These are phyloP conservation scores for Gamarada debralockiae DNA, from an alignment of 495 filamentous ascomycete genomes.

Conservation along the genomic window DNA sequence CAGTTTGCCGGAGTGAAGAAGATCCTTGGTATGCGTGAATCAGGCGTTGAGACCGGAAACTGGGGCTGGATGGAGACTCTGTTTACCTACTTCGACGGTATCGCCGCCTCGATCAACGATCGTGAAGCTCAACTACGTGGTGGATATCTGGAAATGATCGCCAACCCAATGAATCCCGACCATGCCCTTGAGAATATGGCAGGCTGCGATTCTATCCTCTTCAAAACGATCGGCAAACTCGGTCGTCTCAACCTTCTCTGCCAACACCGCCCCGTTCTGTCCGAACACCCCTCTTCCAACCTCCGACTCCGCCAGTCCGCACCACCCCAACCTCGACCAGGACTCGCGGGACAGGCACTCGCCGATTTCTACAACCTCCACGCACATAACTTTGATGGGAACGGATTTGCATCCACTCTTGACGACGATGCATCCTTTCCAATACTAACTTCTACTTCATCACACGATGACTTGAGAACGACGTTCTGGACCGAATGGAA, in stretches of 20 bases:
- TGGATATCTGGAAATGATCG: constrained; percentile 59
- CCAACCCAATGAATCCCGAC: constrained; percentile 52
- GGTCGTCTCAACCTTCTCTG: constrained; percentile 87
- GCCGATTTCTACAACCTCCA: constrained; percentile 50
- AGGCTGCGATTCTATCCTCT: constrained; percentile 79
- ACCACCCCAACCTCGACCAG: constrained; percentile 24
- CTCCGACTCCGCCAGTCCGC: constrained; percentile 25
- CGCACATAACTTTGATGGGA: constrained; percentile 57
- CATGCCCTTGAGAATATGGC: constrained; percentile 82
- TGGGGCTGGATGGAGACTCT: constrained; percentile 89
- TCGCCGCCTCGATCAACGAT: constrained; percentile 88
- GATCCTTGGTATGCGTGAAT: constrained; percentile 75
- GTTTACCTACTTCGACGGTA: constrained; percentile 95
- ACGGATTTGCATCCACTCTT: constrained; percentile 51
- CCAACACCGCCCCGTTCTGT: constrained; percentile 60
- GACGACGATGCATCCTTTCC: constrained; percentile 29
- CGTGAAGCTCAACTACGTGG: constrained; percentile 83
- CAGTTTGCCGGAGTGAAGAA: constrained; percentile 95
- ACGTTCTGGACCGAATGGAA: constrained; percentile 86
- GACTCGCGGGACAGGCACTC: constrained; percentile 37
- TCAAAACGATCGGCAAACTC: constrained; percentile 72
- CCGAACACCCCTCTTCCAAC: constrained; percentile 13
- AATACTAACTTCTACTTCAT: background rate
- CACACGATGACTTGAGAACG: constrained; percentile 49
- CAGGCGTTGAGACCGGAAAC: constrained; percentile 61